Evolutionary conservation across 2,329 filamentous ascomycete species (phyloP).

Genomic region (Aspergillus pseudotamarii): DNA sequence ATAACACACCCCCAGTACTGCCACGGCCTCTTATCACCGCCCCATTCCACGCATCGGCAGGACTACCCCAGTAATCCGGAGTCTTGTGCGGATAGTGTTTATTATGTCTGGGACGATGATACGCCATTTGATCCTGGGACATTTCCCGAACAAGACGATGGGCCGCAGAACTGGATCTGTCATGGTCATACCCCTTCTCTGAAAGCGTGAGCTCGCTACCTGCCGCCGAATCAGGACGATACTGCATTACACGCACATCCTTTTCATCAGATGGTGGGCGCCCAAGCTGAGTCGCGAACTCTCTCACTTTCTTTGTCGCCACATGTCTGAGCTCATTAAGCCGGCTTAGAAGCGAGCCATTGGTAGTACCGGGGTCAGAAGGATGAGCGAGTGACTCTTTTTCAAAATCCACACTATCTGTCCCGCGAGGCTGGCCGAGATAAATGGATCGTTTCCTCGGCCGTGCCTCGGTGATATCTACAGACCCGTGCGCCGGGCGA

Average conservation of each 20-base stretch:
- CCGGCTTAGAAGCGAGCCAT: neutral
- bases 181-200: slow-evolving; percentile 24
- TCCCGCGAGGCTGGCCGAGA: slow-evolving; percentile 7
- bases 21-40: slow-evolving; percentile 18
- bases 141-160: slow-evolving; percentile 37
- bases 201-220: neutral
- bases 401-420: slow-evolving; percentile 8
- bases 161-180: slow-evolving; percentile 30
- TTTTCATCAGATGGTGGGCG: slow-evolving; percentile 5
- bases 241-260: neutral
- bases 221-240: neutral
- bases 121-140: slow-evolving; percentile 25
- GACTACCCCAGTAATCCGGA: slow-evolving; percentile 6
- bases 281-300: neutral
- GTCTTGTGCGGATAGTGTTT: slow-evolving; percentile 8
- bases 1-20: slow-evolving; percentile 35
- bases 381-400: neutral
- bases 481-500: slow-evolving; percentile 21
- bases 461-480: slow-evolving; percentile 32
- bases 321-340: neutral
- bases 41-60: slow-evolving; percentile 12
- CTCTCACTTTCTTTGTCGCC: neutral
- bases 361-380: neutral
- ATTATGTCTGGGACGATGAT: neutral
- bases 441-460: neutral